A percentile compares a stretch with the other conserved stretches of the same genome.
phyloP scores from a whole-genome alignment of 2,329 filamentous ascomycete genomes.

The Claviceps fusiformis region DNA sequence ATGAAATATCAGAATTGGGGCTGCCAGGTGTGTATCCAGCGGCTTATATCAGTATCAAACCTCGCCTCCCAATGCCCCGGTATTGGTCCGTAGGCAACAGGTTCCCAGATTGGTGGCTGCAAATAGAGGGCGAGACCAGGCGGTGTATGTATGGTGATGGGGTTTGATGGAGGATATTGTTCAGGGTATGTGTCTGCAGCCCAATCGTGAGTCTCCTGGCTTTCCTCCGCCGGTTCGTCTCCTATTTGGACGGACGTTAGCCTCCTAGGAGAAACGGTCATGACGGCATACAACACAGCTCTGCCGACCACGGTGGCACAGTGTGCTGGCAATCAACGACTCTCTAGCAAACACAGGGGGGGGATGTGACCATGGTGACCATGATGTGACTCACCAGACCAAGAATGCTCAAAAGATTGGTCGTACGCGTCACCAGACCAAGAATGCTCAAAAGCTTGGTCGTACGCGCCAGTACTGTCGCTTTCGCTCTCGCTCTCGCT shows the following conservation, averaged over 20 bases:
- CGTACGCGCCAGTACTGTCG: slow-evolving; percentile 2
- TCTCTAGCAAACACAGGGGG: slow-evolving; percentile 4
- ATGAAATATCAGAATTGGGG: slow-evolving; percentile 10
- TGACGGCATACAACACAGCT: neutral
- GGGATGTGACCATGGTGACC: neutral
- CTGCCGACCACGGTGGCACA: neutral
- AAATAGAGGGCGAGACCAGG: slow-evolving; percentile 3
- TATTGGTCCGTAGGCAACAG: slow-evolving; percentile 16
- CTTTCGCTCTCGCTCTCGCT: slow-evolving; percentile 10
- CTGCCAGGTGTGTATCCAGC: slow-evolving; percentile 26
- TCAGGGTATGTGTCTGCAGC: slow-evolving; percentile 1
- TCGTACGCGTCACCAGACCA: neutral
- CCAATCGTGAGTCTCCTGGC: slow-evolving; percentile 1
- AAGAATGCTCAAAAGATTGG: slow-evolving; percentile 2
- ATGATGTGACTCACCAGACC: slow-evolving; percentile 2
- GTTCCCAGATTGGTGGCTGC: slow-evolving; percentile 15
- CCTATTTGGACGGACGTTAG: slow-evolving; percentile 1
- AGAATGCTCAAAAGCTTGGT: slow-evolving; percentile 3
- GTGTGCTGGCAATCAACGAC: neutral
- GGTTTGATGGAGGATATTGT: neutral
- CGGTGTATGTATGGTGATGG: neutral
- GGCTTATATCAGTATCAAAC: slow-evolving; percentile 15
- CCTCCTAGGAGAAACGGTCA: neutral
- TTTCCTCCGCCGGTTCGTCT: neutral
- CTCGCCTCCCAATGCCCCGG: slow-evolving; percentile 23